Base-by-base conservation (phyloP, 345 rosid genomes). In the Rhodomyrtus tomentosa region DNA sequence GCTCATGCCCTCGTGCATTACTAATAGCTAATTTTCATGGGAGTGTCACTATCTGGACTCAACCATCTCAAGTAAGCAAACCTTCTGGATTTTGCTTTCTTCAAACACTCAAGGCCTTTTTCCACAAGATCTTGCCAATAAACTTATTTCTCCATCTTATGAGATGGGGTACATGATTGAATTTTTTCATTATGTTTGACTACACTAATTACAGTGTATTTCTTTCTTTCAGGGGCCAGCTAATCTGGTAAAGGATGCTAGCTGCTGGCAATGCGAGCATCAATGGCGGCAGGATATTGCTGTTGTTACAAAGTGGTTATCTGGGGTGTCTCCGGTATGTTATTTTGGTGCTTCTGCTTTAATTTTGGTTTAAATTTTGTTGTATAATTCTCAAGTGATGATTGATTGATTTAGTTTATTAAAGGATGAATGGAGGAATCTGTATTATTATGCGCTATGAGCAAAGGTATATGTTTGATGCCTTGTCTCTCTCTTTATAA, bases 281-380 rank as follows among this genome's bases (percentile, higher is more conserved):
- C 98, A 97, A 87, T 97, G 99, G 99, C 96, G 96, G 58, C 99
- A 97, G 91, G 99, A 96, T 87, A 93, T 96, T 86, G 98, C 99
- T 59, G 99, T 97, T 87, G 96, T 92, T 85, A 97, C 99, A 5
- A 97, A 96, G 93, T 97, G 99, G 99, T 87, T 97, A 84, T 84
- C 99, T 5, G 98, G 99, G 82, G 96, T 91, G 73, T 95, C 99
- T 90, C 98, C 98, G 36, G 99, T 97, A 91, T 88, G 42, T 83
- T 49, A 45, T 79, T 15, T 84, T 87, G 80, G 56, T 72, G 73
- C 81, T 73, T 20, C 27, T 32, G 50, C 25, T 79, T 22, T 74
- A 36, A 32, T 79, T 54, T 21, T 84, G 80, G 16, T 45, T 29
- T 84, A 53, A 21, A 53, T 20, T 53, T 53, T 53, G 24, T 53